Evolutionary conservation across 192 early-diverging fungal genomes (phyloP), one percentile per base, ranked within the genome.

Genomic region (Coemansia sp.): DNA sequence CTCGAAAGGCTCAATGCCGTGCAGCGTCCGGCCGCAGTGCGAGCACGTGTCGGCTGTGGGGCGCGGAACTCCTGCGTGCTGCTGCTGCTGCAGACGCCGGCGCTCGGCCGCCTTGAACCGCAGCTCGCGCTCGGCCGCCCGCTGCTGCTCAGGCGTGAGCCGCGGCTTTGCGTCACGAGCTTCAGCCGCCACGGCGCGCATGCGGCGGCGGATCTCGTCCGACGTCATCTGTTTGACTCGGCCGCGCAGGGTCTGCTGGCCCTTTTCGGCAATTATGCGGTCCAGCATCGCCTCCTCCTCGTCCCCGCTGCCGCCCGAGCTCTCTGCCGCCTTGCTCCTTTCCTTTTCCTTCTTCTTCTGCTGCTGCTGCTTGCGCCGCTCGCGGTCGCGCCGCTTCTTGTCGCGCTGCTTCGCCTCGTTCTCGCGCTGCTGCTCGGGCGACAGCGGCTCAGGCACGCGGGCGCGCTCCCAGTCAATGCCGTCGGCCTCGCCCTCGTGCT

Each of bases 1-100:
- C 40, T 90, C 87, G 81, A 92, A 92, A 1, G 90, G 81, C 0
- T 74, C 64, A 19, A 81, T 8, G 0, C 73, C 79, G 23, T 67
- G 75, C 41, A 92, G 50, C 2, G 67, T 59, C 44, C 80, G 82
- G 6, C 80, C 83, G 64, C 90, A 92, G 27, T 72, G 62, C 1
- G 69, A 65, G 26, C 69, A 72, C 22, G 23, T 14, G 4, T 38
- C 57, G 15, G 61, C 36, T 7, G 50, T n/a, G n/a, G n/a, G n/a
- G 20, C 10, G 4, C 14, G 11, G 2, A 21, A 1, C 1, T 4
- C 1, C 22, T 17, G 40, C 30, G 38, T n/a, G 27, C 26, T 46
- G 44, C 14, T 26, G 36, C 41, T 10, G 52, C 2, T 35, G 30
- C 42, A 46, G 65, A 3, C 35, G 53, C 1, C 73, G 58, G 8